Evolutionary conservation across 305 asterid genomes (phyloP).

Genomic region (Rubia tinctorum): DNA sequence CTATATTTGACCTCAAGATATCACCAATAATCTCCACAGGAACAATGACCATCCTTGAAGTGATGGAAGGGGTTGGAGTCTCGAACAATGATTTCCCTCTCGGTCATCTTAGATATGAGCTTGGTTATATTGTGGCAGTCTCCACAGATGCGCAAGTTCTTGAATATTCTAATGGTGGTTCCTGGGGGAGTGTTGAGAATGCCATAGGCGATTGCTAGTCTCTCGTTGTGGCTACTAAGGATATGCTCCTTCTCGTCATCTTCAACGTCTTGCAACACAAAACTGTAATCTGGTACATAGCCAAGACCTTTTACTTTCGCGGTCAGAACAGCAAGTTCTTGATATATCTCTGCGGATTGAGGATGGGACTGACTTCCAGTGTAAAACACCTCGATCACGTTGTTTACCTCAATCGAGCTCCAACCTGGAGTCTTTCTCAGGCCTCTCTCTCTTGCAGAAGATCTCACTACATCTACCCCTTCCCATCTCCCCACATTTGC

Average conservation of each 20-base stretch:
- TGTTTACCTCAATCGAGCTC: slow-evolving; percentile 66
- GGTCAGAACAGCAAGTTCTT: slow-evolving; percentile 36
- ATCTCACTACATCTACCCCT: slow-evolving; percentile 69
- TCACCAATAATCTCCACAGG: slow-evolving; percentile 39
- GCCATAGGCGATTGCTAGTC: slow-evolving; percentile 70
- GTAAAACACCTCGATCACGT: slow-evolving; percentile 56
- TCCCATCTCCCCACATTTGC: slow-evolving; percentile 71
- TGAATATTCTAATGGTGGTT: slow-evolving; percentile 55
- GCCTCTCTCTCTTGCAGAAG: slow-evolving; percentile 62
- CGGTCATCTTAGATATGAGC: slow-evolving; percentile 24
- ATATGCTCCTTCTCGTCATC: slow-evolving; percentile 80
- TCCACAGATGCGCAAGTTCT: slow-evolving; percentile 69
- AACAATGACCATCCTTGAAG: slow-evolving; percentile 32
- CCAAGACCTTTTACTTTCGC: slow-evolving; percentile 59
- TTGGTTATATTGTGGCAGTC: slow-evolving; percentile 40
- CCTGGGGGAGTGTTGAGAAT: slow-evolving; percentile 57
- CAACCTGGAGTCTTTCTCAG: slow-evolving; percentile 81
- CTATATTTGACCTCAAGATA: not conserved
- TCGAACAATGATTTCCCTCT: slow-evolving; percentile 31
- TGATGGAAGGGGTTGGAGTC: slow-evolving; percentile 35
- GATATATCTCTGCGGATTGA: slow-evolving; percentile 43
- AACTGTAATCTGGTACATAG: slow-evolving; percentile 61
- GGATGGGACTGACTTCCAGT: slow-evolving; percentile 63
- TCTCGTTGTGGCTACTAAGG: slow-evolving; percentile 67
- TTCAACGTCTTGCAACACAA: slow-evolving; percentile 79